Percentiles rank a stretch among this genome's conserved stretches.
Evolutionary conservation across 2,329 filamentous ascomycete genomes (phyloP).

Genomic region (Polytolypa hystricis): DNA sequence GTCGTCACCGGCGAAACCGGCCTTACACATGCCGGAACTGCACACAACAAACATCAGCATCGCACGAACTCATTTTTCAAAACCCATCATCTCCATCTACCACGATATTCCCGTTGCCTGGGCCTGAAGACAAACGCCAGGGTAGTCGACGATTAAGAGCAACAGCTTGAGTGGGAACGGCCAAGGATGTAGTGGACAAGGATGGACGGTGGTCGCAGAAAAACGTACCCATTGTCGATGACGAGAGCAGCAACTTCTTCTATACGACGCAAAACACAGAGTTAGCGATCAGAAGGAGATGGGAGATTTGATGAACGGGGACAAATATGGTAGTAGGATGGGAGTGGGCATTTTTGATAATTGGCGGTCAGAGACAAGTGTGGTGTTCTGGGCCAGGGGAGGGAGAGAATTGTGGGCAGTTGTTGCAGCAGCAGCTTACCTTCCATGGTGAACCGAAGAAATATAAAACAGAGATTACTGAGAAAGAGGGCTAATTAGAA

Average conservation of each 20-base stretch:
- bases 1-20: conserved; percentile 99
- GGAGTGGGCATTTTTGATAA: no score
- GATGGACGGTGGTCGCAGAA: conserved; percentile 14
- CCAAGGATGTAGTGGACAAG: not conserved
- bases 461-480: conserved; percentile 8
- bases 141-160: no score
- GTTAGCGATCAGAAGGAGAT: conserved; percentile 28
- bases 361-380: no score
- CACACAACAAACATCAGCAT: conserved; percentile 20
- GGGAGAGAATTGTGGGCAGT: conserved; percentile 18
- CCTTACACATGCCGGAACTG: conserved; percentile 99
- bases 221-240: conserved; percentile 99
- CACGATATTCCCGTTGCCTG: no score
- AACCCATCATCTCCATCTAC: not conserved
- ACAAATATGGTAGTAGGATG: no score
- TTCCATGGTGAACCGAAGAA: conserved; percentile 45
- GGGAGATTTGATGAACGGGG: conserved; percentile 6
- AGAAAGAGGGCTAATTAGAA: conserved; percentile 25
- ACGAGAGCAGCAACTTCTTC: conserved; percentile 99
- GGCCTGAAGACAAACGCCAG: no score
- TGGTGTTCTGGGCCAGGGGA: conserved; percentile 19
- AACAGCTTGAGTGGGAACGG: no score
- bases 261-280: conserved; percentile 41
- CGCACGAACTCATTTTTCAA: not conserved
- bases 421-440: conserved; percentile 39